These are phyloP conservation scores for Aaosphaeria arxii DNA, from an alignment of 2,329 filamentous ascomycete species.

Conservation along the genomic window DNA sequence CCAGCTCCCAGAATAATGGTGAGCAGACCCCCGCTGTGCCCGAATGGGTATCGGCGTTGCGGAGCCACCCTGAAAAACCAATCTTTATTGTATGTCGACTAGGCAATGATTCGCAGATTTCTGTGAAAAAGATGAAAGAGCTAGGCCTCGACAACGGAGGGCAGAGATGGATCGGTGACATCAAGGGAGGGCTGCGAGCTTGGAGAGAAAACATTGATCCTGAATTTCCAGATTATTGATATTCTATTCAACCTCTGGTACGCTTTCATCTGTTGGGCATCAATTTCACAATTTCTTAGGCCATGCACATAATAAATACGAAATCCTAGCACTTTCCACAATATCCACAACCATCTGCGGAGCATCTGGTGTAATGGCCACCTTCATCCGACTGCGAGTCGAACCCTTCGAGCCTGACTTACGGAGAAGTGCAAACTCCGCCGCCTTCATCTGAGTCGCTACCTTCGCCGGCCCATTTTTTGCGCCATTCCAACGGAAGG, in stretches of 20 bases:
- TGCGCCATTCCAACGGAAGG: conserved; percentile 11
- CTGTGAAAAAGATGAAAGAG: conserved; percentile 63
- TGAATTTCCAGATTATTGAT: conserved; percentile 56
- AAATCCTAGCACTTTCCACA: conserved; percentile 1
- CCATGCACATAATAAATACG: too few relatives aligned
- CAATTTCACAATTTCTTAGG: too few relatives aligned
- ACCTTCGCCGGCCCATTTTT: not conserved
- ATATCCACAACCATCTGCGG: not conserved
- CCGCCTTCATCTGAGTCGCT: not conserved
- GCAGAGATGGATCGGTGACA: conserved; percentile 63
- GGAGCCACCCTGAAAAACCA: conserved; percentile 39
- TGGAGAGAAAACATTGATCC: conserved; percentile 69
- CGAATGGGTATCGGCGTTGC: conserved; percentile 27
- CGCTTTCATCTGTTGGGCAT: too few relatives aligned
- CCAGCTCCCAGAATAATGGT: conserved; percentile 3
- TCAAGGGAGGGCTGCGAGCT: conserved; percentile 67
- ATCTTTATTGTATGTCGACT: conserved; percentile 72
- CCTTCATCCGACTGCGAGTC: not conserved
- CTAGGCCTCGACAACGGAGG: conserved; percentile 53
- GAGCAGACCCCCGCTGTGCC: conserved; percentile 3
- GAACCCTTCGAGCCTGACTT: not conserved
- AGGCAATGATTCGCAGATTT: conserved; percentile 76
- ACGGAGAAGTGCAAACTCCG: not conserved
- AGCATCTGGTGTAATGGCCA: not conserved
- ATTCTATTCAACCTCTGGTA: too few relatives aligned